Evolutionary conservation across 257 asterid genomes (phyloP).

Genomic region (Solanum appendiculatum): DNA sequence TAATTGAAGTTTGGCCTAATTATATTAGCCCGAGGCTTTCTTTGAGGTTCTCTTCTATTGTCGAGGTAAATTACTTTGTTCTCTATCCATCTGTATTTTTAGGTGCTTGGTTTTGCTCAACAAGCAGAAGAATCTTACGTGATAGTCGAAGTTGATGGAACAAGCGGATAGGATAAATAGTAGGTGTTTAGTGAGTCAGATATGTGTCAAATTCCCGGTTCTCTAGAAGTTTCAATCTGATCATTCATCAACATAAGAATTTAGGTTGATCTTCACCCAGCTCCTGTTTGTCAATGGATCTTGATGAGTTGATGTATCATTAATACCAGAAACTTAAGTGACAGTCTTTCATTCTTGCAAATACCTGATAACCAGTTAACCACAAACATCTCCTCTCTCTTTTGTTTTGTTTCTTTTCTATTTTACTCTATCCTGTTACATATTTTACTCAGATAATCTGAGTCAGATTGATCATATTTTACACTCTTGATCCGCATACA

Average conservation of each 20-base stretch:
- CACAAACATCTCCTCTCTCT: neutral
- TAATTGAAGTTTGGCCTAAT: conserved; percentile 69
- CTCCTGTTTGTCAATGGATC: neutral
- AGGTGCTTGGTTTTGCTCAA: neutral
- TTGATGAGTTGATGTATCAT: neutral
- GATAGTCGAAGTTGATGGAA: neutral
- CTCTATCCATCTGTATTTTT: neutral
- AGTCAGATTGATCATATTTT: neutral
- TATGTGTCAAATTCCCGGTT: neutral
- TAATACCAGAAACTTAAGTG: neutral
- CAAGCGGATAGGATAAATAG: neutral
- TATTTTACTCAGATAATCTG: neutral
- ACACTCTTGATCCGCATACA: neutral
- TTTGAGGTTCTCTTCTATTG: conserved; percentile 64
- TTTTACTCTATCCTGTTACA: neutral
- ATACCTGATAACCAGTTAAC: neutral
- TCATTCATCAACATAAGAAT: neutral
- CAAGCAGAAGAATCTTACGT: neutral
- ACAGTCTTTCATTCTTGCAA: neutral
- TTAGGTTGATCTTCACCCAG: neutral
- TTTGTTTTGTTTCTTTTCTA: neutral
- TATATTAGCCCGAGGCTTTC: conserved; percentile 78
- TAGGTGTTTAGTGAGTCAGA: neutral
- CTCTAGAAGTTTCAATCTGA: neutral
- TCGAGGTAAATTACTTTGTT: conserved; percentile 54